phyloP scores from a whole-genome alignment of 495 filamentous ascomycete genomes.

The Durotheca rogersii region DNA sequence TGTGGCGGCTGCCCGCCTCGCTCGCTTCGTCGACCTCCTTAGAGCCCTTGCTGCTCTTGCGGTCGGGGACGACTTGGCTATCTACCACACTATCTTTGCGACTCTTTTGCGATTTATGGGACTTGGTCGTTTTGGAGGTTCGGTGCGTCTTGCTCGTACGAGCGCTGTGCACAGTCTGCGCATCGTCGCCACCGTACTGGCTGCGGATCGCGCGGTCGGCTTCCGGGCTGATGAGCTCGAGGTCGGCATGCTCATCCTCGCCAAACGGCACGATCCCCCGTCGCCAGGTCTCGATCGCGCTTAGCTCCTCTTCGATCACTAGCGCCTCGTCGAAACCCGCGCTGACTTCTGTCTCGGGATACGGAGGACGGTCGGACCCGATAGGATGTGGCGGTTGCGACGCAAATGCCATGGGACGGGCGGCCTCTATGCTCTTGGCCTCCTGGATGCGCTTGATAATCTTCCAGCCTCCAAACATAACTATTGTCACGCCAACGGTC shows the following conservation, averaged over 20 bases:
- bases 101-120: conserved; percentile 28
- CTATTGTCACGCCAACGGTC: conserved; percentile 83
- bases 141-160: conserved; percentile 25
- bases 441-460: conserved; percentile 81
- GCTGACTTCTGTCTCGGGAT: conserved; percentile 33
- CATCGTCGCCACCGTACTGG: conserved; percentile 38
- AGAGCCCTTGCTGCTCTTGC: conserved; percentile 30
- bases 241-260: conserved; percentile 75
- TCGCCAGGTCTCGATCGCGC: conserved; percentile 77
- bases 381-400: conserved; percentile 15
- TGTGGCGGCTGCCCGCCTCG: conserved; percentile 31
- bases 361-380: conserved; percentile 6
- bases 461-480: conserved; percentile 94
- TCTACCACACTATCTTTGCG: conserved; percentile 24
- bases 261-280: conserved; percentile 63
- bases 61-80: conserved; percentile 28
- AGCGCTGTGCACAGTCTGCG: conserved; percentile 26
- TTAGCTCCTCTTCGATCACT: conserved; percentile 55
- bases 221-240: conserved; percentile 80
- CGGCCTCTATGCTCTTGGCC: conserved; percentile 43
- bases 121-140: conserved; percentile 29
- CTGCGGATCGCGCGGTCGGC: conserved; percentile 60
- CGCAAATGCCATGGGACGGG: conserved; percentile 40
- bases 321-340: conserved; percentile 50
- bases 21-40: conserved; percentile 24